Percentiles rank a stretch among this genome's conserved stretches.
phyloP scores from a whole-genome alignment of 306 rosid species.

The Lagenaria siceraria region DNA sequence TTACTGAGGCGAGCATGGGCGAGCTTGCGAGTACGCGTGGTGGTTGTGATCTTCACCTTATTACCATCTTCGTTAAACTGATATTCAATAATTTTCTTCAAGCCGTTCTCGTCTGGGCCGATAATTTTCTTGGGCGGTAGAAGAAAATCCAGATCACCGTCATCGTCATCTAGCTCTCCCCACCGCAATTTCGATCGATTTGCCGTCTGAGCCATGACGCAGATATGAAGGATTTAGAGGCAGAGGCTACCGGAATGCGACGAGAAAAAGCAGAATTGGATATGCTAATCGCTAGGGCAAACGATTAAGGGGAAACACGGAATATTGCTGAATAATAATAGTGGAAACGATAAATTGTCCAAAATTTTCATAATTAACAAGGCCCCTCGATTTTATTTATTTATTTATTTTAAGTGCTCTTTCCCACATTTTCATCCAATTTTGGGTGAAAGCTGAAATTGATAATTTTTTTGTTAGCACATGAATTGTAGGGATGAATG shows the following conservation, averaged over 20 bases:
- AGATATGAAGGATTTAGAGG: neutral
- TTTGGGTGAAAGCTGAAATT: too few species aligned
- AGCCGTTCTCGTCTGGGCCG: slow-evolving; percentile 69
- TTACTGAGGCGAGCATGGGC: slow-evolving; percentile 45
- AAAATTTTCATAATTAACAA: too few species aligned
- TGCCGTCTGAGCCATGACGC: neutral
- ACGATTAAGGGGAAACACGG: neutral
- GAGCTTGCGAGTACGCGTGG: slow-evolving; percentile 48
- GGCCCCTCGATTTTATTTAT: too few species aligned
- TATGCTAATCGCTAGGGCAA: neutral
- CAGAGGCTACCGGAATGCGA: neutral
- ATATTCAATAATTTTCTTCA: slow-evolving; percentile 62
- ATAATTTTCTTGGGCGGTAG: slow-evolving; percentile 64
- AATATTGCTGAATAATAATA: neutral
- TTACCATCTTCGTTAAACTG: slow-evolving; percentile 66
- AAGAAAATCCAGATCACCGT: slow-evolving; percentile 66
- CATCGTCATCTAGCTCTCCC: slow-evolving; percentile 67
- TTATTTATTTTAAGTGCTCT: too few species aligned
- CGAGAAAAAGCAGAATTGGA: neutral
- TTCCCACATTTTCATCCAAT: too few species aligned
- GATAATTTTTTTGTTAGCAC: too few species aligned
- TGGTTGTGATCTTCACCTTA: slow-evolving; percentile 65
- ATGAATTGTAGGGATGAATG: too few species aligned
- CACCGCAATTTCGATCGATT: slow-evolving; percentile 25
- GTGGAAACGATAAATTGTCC: neutral